phyloP scores from a whole-genome alignment of 352 stramenopile genomes.

The Pythium rhizo-oryzae region DNA sequence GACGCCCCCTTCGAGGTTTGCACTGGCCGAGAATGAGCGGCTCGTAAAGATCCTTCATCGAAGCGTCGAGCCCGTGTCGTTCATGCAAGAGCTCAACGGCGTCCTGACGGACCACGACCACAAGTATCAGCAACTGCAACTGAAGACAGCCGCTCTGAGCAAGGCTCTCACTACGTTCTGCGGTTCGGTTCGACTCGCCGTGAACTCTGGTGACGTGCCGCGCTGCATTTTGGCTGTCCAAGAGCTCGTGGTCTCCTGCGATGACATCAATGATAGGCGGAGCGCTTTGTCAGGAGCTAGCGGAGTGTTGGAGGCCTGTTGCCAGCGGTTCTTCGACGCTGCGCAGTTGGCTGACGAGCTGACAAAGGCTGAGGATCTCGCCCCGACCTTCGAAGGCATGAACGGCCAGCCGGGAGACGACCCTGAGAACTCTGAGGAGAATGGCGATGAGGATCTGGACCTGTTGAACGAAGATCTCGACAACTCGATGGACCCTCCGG shows the following conservation, averaged over 20 bases:
- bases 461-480: constrained; percentile 12
- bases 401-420: constrained; percentile 13
- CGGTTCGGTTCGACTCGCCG: neutral
- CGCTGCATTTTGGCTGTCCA: constrained; percentile 5
- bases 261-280: neutral
- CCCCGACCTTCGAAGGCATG: neutral
- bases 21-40: constrained; percentile 76
- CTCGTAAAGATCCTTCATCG: constrained; percentile 72
- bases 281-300: constrained; percentile 27
- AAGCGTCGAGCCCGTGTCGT: constrained; percentile 63
- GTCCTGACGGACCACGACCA: constrained; percentile 55
- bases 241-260: neutral
- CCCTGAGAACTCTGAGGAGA: constrained; percentile 1
- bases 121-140: constrained; percentile 10
- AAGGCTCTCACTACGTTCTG: neutral
- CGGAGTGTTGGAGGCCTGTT: constrained; percentile 47
- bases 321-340: constrained; percentile 70
- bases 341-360: constrained; percentile 64
- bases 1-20: constrained; percentile 29
- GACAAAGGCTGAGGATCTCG: constrained; percentile 32
- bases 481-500: neutral
- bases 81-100: constrained; percentile 47
- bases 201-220: neutral
- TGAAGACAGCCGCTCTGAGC: neutral
- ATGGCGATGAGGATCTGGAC: constrained; percentile 2